Conservation (phyloP, 148 eudicot species). For the Pouteria glomerata region DNA sequence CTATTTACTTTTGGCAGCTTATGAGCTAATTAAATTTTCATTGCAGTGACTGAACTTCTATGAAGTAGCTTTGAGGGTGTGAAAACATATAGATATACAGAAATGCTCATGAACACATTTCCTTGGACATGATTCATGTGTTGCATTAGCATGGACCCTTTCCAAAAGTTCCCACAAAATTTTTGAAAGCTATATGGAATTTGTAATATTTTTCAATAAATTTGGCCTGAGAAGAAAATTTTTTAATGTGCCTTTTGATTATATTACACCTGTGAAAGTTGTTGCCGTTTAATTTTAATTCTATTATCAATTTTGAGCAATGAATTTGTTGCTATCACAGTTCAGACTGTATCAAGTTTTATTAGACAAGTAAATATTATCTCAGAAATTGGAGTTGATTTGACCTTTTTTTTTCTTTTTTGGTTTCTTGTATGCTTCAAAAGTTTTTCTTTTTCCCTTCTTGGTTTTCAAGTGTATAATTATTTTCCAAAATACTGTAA, state of each 20-base stretch:
- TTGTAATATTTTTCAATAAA: background rate
- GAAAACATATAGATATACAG: background rate
- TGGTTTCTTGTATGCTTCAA: too few species aligned
- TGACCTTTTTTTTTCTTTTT: too few species aligned
- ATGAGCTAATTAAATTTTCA: background rate
- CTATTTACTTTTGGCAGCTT: background rate
- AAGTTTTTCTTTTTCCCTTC: too few species aligned
- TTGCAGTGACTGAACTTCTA: background rate
- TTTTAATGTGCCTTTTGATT: background rate
- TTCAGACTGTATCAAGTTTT: too few species aligned
- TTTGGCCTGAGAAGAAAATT: background rate
- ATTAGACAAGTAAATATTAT: too few species aligned
- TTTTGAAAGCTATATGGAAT: background rate
- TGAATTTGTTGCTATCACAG: too few species aligned
- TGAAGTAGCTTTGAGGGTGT: background rate
- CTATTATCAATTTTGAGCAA: background rate
- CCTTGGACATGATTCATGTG: background rate
- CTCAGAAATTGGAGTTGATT: too few species aligned
- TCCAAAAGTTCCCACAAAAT: background rate
- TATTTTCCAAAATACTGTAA: too few species aligned
- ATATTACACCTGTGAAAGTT: background rate
- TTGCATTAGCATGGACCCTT: background rate
- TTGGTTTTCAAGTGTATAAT: too few species aligned
- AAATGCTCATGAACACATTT: background rate
- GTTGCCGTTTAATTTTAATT: background rate